These are phyloP conservation scores for Gracilaria domingensis DNA, from an alignment of 23 red algal species.

Conservation along the genomic window DNA sequence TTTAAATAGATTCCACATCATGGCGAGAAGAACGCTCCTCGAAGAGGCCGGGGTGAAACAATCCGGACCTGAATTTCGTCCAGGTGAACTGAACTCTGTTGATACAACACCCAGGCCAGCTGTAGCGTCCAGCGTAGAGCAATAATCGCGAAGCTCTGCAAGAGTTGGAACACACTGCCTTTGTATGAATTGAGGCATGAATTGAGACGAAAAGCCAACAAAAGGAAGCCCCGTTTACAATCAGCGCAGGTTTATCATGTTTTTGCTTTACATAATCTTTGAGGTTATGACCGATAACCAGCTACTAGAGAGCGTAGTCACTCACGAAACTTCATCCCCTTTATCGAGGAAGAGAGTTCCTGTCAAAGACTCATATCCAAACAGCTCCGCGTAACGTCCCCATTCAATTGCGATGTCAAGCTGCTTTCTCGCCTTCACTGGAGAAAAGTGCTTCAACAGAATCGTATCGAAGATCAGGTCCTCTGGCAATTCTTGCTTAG, in stretches of 20 bases:
- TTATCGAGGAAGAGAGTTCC: slow-evolving; percentile 90
- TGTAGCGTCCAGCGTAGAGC: slow-evolving; percentile 2
- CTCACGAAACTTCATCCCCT: slow-evolving; percentile 64
- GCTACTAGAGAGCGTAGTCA: slow-evolving; percentile 7
- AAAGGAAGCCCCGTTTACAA: slow-evolving; percentile 3
- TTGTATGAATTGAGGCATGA: neutral
- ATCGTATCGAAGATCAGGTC: slow-evolving; percentile 99
- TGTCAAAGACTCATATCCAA: slow-evolving; percentile 88
- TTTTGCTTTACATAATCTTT: neutral
- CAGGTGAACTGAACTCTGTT: slow-evolving; percentile 5
- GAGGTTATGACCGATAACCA: neutral
- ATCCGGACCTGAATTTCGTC: slow-evolving; percentile 65
- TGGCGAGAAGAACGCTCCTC: slow-evolving; percentile 73
- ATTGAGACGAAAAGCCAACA: slow-evolving; percentile 1
- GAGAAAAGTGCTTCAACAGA: slow-evolving; percentile 91
- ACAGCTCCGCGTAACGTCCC: slow-evolving; percentile 98
- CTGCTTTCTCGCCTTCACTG: slow-evolving; percentile 84
- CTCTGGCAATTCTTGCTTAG: slow-evolving; percentile 81
- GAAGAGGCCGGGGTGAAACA: slow-evolving; percentile 54
- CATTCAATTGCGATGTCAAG: slow-evolving; percentile 99
- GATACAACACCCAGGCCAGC: neutral
- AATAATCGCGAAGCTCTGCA: neutral
- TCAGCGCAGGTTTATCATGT: neutral
- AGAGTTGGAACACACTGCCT: too few relatives aligned
- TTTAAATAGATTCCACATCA: slow-evolving; percentile 82